phyloP scores from a whole-genome alignment of 257 asterid species.

The Nicotiana sylvestris region DNA sequence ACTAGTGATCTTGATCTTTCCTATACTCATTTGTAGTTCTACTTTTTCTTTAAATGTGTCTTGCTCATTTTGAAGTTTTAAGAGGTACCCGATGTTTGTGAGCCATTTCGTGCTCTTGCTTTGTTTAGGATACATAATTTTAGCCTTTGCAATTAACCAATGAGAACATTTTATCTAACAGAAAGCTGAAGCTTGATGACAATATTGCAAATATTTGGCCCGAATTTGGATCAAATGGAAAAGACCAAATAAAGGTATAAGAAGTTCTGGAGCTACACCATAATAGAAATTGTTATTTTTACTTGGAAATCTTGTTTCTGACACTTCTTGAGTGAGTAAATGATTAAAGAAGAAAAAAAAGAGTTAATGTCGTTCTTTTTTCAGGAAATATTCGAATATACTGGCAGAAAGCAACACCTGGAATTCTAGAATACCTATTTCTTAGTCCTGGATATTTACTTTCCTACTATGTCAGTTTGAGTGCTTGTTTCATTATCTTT shows the following conservation, averaged over 20 bases:
- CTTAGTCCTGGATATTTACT: background rate
- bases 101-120: background rate
- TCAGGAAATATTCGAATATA: background rate
- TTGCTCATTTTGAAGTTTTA: background rate
- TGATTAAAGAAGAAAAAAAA: background rate
- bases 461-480: background rate
- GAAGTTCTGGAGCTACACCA: slow-evolving; percentile 11
- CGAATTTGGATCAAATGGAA: slow-evolving; percentile 70
- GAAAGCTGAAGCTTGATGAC: slow-evolving; percentile 82
- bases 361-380: background rate
- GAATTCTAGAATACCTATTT: background rate
- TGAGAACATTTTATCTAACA: slow-evolving; percentile 29
- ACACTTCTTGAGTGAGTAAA: background rate
- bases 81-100: background rate
- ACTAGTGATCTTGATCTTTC: background rate
- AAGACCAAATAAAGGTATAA: slow-evolving; percentile 75
- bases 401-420: background rate
- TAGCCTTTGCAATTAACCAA: slow-evolving; percentile 5
- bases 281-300: background rate
- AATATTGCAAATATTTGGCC: slow-evolving; percentile 76
- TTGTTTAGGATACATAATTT: background rate
- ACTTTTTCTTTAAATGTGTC: background rate
- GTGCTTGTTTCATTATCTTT: background rate
- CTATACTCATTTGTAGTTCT: background rate
- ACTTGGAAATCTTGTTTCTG: background rate